Percentiles rank a stretch among this genome's conserved stretches.
phyloP scores from a whole-genome alignment of 1,284 basidiomycete genomes.

The Volvariella surrecta region DNA sequence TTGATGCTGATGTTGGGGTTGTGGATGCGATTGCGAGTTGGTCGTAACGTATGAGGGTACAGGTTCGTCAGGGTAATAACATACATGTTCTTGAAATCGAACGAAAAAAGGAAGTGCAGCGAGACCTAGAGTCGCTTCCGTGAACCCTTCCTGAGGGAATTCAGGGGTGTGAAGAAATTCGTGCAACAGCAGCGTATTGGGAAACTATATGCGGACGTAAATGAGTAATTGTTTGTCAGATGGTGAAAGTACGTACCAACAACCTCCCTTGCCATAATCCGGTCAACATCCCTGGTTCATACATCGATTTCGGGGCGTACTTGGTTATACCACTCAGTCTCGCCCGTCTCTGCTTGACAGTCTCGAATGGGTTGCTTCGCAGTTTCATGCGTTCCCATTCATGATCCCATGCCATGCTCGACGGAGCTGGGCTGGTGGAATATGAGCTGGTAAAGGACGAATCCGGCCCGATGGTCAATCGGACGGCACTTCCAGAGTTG shows the following conservation, averaged over 20 bases:
- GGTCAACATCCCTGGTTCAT: slow-evolving; percentile 37
- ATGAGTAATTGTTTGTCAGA: slow-evolving; percentile 9
- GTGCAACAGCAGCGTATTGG: background rate
- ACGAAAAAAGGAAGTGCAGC: slow-evolving; percentile 42
- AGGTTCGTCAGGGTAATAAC: slow-evolving; percentile 30
- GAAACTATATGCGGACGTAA: slow-evolving; percentile 7
- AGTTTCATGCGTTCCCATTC: slow-evolving; percentile 48
- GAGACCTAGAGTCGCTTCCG: slow-evolving; percentile 13
- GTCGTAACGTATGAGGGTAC: slow-evolving; percentile 10
- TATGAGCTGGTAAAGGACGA: slow-evolving; percentile 8
- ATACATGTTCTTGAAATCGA: slow-evolving; percentile 47
- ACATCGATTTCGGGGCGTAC: slow-evolving; percentile 20
- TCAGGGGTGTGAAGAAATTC: slow-evolving; percentile 23
- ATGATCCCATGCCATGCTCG: slow-evolving; percentile 37
- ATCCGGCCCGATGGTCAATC: background rate
- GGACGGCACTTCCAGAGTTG: slow-evolving; percentile 25
- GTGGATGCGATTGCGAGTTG: background rate
- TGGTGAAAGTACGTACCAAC: slow-evolving; percentile 30
- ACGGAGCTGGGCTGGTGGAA: slow-evolving; percentile 9
- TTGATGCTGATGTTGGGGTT: slow-evolving; percentile 3
- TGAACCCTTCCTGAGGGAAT: slow-evolving; percentile 11
- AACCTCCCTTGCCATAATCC: slow-evolving; percentile 57
- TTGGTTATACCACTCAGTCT: slow-evolving; percentile 25
- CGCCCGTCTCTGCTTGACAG: slow-evolving; percentile 13
- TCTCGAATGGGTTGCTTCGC: slow-evolving; percentile 31